Base-by-base conservation (phyloP, 306 rosid genomes). In the Urtica urens region DNA sequence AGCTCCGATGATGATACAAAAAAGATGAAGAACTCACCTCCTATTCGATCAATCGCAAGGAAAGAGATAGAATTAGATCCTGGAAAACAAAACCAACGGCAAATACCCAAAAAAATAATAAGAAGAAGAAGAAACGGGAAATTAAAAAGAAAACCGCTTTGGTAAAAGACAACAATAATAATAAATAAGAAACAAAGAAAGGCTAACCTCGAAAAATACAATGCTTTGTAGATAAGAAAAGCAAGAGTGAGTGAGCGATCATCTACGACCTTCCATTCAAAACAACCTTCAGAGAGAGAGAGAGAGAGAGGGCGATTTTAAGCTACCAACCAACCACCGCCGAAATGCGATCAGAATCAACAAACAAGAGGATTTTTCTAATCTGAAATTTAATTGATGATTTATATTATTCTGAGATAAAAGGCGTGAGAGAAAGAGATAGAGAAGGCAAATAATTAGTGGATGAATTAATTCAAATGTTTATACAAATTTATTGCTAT, bases 401-500 rank as follows among this genome's bases (percentile, higher is more conserved):
- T 10, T 9, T 10, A 24, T 35, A 21, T 10, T 11, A 40, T 23
- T 33, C 48, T 26, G 42, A 6, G 6, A 31, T 18, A 51, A 23
- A 49, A 30, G 44, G 38, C 13, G 46, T 10, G 24, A 47, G 23
- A 23, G 54, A 34, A 17, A 16, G 57, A n/a, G 64, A 57, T 24
- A 57, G 49, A 54, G 26, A 27, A 44, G 69, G 29, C 35, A 39
- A 58, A 54, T 29, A 45, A 44, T 34, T 44, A 44, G 42, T 26
- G 28, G 16, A 49, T 57, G 67, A 55, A 59, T 28, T 53, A 57
- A 26, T 62, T 69, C 55, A 62, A 23, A 57, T 60, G 25, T 62
- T 64, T 66, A 58, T 10, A 46, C 69, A 49, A 72, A 76, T 70
- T 29, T 40, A 63, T 63, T 66, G 59, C 26, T 26, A 3, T 21